A percentile compares a stretch with the other conserved stretches of the same genome.
Conservation (phyloP, 768 basidiomycete genomes). For the Podaxis rugospora region DNA sequence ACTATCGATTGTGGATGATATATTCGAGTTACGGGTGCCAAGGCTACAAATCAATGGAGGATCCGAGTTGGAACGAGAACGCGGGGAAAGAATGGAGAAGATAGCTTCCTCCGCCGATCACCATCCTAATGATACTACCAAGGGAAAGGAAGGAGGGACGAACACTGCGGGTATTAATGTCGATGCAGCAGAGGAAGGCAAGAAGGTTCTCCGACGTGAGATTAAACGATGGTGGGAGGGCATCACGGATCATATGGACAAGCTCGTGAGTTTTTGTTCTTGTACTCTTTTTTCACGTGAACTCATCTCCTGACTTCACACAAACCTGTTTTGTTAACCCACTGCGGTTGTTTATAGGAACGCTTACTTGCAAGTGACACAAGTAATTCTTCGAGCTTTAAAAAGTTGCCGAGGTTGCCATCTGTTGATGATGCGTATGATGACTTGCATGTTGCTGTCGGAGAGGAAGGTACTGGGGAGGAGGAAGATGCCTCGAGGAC, state of each 20-base stretch:
- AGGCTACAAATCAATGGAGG: conserved; percentile 48
- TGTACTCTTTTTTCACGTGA: background rate
- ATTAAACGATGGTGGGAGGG: conserved; percentile 68
- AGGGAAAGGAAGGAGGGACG: background rate
- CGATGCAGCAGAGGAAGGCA: conserved; percentile 33
- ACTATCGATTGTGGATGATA: conserved; percentile 42
- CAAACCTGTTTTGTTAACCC: background rate
- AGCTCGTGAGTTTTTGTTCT: conserved; percentile 39
- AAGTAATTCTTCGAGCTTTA: conserved; percentile 26
- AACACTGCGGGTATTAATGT: background rate
- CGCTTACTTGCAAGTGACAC: conserved; percentile 25
- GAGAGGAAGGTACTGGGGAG: background rate
- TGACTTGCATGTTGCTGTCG: conserved; percentile 14
- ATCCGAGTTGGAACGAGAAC: conserved; percentile 9
- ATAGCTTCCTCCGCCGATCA: background rate
- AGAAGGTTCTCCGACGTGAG: conserved; percentile 48
- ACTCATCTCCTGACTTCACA: background rate
- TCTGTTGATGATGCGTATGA: conserved; percentile 51
- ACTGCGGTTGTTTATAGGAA: conserved; percentile 33
- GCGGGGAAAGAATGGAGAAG: background rate
- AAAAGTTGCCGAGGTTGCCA: conserved; percentile 57
- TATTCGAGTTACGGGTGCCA: conserved; percentile 62
- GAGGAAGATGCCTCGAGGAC: conserved; percentile 5
- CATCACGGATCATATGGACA: conserved; percentile 55
- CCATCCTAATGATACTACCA: background rate